Conservation (phyloP, 345 rosid species). For the Aegle marmelos region DNA sequence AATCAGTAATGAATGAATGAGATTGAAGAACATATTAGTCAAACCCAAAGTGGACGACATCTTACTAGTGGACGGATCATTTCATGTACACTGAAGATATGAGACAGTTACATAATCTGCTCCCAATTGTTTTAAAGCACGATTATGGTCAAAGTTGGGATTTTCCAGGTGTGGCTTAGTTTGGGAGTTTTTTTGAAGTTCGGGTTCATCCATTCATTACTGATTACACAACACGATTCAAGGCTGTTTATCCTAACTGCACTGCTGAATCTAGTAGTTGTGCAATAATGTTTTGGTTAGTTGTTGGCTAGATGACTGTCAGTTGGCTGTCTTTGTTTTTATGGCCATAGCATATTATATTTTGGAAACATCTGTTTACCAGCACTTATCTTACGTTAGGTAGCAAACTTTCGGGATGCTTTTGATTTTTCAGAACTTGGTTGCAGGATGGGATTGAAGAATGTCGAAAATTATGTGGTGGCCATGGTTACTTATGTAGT, state of each 20-base stretch:
- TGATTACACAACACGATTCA: neutral
- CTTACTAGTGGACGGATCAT: too few relatives aligned
- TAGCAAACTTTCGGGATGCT: neutral
- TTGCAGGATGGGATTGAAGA: conserved; percentile 96
- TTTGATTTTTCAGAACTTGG: conserved; percentile 4
- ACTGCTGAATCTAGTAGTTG: neutral
- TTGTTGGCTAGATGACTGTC: neutral
- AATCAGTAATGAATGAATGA: too few relatives aligned
- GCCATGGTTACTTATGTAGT: conserved; percentile 92
- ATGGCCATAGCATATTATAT: neutral
- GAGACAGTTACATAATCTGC: neutral
- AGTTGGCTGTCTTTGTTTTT: neutral
- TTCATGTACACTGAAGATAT: neutral
- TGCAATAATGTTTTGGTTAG: neutral
- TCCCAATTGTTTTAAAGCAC: neutral
- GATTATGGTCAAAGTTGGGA: neutral
- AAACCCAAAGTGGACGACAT: too few relatives aligned
- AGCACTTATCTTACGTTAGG: neutral
- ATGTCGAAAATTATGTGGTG: conserved; percentile 97
- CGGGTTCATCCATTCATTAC: neutral
- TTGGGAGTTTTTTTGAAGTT: neutral
- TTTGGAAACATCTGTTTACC: neutral
- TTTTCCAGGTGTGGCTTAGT: neutral
- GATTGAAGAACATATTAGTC: too few relatives aligned
- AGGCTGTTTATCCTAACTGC: neutral